Conservation (phyloP, 2,329 filamentous ascomycete species). For the Monosporascus cannonballus region DNA sequence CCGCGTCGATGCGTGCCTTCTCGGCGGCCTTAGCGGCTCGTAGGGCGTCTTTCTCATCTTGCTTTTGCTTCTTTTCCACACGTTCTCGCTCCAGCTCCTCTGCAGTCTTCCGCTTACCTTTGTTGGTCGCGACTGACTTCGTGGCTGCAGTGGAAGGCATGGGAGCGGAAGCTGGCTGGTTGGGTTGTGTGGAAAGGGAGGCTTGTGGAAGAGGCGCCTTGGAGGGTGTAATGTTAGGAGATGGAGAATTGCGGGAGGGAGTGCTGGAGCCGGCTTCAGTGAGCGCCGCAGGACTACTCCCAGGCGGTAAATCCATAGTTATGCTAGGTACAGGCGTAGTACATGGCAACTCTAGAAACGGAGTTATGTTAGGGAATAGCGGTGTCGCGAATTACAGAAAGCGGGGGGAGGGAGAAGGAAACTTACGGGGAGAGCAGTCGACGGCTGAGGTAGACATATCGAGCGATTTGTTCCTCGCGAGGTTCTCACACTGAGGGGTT, state of each 20-base stretch:
- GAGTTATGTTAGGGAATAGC: slow-evolving; percentile 6
- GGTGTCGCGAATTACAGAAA: background rate
- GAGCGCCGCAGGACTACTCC: slow-evolving; percentile 28
- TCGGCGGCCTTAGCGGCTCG: slow-evolving; percentile 33
- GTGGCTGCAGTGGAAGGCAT: background rate
- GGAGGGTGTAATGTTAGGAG: slow-evolving; percentile 25
- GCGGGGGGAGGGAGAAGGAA: background rate
- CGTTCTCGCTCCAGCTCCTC: slow-evolving; percentile 35
- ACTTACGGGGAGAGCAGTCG: slow-evolving; percentile 15
- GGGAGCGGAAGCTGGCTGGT: slow-evolving; percentile 1
- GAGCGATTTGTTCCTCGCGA: slow-evolving; percentile 10
- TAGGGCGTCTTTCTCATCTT: slow-evolving; percentile 33
- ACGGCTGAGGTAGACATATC: slow-evolving; percentile 9
- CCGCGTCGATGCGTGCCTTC: slow-evolving; percentile 24
- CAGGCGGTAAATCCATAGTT: slow-evolving; percentile 18
- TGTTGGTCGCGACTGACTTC: slow-evolving; percentile 25
- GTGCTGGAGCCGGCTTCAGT: slow-evolving; percentile 38
- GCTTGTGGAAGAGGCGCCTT: slow-evolving; percentile 15
- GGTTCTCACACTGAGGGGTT: slow-evolving; percentile 13
- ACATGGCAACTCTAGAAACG: slow-evolving; percentile 8
- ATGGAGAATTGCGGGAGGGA: slow-evolving; percentile 30
- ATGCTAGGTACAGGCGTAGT: slow-evolving; percentile 10
- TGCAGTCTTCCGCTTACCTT: slow-evolving; percentile 30
- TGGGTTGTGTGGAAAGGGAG: slow-evolving; percentile 12
- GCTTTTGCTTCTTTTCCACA: slow-evolving; percentile 42